These are phyloP conservation scores for Astrephomene gubernaculifera DNA, from an alignment of 139 green algal species.

Conservation along the genomic window DNA sequence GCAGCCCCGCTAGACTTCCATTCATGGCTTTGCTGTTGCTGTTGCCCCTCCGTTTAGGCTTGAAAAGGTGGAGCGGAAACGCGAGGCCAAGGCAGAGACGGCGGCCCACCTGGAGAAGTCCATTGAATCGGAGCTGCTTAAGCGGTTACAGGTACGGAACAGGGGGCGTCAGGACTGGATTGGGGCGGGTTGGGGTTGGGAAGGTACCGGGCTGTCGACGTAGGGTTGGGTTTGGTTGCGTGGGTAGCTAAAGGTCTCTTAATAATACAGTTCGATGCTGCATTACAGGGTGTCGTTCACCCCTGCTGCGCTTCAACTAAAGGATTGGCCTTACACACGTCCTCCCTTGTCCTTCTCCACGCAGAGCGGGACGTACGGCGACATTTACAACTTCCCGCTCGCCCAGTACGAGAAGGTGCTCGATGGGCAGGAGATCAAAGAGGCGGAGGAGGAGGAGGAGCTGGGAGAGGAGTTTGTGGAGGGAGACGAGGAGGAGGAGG, in stretches of 20 bases:
- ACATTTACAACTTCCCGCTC: conserved; percentile 99
- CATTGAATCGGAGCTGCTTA: conserved; percentile 95
- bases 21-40: no score
- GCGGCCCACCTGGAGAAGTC: conserved; percentile 90
- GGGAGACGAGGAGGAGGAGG: conserved; percentile 59
- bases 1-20: no score
- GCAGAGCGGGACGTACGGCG: conserved; percentile 92
- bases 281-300: no score
- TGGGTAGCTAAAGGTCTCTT: no score
- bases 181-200: no score
- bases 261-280: no score
- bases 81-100: conserved; percentile 93
- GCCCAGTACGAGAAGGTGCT: conserved; percentile 90
- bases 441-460: conserved; percentile 58
- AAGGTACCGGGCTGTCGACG: no score
- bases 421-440: conserved; percentile 69
- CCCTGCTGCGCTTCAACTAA: no score
- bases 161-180: no score
- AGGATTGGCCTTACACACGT: no score
- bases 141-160: conserved; percentile 85
- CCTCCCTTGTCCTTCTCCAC: not conserved
- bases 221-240: no score
- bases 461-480: conserved; percentile 42
- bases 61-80: conserved; percentile 81
- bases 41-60: no score